Base-by-base conservation (phyloP, 2,329 filamentous ascomycete genomes). In the Neofusicoccum umdonicola region DNA sequence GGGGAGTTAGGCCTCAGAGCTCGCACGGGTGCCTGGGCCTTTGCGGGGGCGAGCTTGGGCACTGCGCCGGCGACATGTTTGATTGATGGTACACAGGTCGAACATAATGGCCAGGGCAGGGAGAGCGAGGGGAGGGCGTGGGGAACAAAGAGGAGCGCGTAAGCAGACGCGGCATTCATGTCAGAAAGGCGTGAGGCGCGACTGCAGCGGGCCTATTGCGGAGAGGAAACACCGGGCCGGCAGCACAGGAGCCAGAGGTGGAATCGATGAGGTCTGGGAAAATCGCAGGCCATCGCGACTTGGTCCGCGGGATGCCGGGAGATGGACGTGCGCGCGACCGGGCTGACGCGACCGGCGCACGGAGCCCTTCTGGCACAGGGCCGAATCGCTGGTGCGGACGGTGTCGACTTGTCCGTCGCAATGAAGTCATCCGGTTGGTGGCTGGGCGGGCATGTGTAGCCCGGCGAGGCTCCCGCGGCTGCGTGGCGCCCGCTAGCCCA, bases 381-480 rank as follows among this genome's bases (percentile, higher is more conserved):
- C 52, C 22, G 41, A 45, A 9, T 58, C 48, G 12, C 48, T 35
- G 47, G 41, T 31, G 41, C 39, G 31, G 39, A 34, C 41, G 22
- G 39, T n/a, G 54, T 35, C 19, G 52, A 41, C 13, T 7, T 15
- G 41, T 35, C 34, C 27, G 4, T 27, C 11, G 19, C 31, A 31
- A 60, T 60, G 56, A 60, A 22, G 42, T 47, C 56, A 60, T 60
- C n/a, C 39, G 35, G 56, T 60, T 60, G 56, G 56, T 44, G 56
- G 41, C 39, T 34, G 54, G 54, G 4, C 54, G 13, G 54, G 54
- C 54, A 58, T 34, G 48, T 31, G 27, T 31, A 31, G 27, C 27
- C 27, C 31, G 15, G 48, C 27, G 48, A 34, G 27, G 19, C 27
- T 35, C 27, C 12, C 12, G 48, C 56, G 15, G 34, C 17, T 48